Percentiles rank a stretch among this genome's conserved stretches.
These are phyloP conservation scores for Batkoa obscura DNA, from an alignment of 371 early-diverging fungal genomes.

Conservation along the genomic window DNA sequence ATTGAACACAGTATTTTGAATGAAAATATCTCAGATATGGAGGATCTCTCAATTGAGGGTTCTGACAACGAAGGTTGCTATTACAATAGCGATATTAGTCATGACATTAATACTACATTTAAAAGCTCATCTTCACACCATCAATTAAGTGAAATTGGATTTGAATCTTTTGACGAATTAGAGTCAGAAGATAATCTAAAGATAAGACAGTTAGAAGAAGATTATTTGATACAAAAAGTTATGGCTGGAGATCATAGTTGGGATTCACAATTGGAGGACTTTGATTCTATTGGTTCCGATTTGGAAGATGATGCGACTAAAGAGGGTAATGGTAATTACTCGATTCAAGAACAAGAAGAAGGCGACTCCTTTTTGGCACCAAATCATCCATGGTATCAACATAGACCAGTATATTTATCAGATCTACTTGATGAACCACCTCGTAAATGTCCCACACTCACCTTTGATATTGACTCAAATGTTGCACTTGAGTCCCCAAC, in stretches of 20 bases:
- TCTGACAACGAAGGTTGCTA: neutral
- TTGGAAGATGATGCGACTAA: neutral
- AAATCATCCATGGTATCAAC: neutral
- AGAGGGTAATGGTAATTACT: neutral
- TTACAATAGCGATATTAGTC: neutral
- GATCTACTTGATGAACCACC: neutral
- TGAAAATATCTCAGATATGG: too few species aligned
- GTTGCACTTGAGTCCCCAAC: neutral
- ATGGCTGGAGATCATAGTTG: neutral
- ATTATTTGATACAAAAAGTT: neutral
- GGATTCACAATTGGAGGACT: neutral
- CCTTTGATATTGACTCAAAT: neutral
- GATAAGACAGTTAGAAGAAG: neutral
- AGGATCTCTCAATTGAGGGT: neutral
- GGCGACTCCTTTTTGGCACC: neutral
- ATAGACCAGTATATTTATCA: neutral
- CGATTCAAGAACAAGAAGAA: neutral
- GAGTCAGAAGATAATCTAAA: neutral
- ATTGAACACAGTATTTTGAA: too few species aligned
- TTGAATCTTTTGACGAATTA: too few species aligned
- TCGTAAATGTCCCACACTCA: too few species aligned
- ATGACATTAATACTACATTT: too few species aligned
- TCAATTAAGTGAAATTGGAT: too few species aligned
- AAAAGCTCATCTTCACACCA: too few species aligned
- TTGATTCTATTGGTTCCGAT: neutral